Conservation (phyloP, 23 red algal genomes). For the Gracilaria gracilis region DNA sequence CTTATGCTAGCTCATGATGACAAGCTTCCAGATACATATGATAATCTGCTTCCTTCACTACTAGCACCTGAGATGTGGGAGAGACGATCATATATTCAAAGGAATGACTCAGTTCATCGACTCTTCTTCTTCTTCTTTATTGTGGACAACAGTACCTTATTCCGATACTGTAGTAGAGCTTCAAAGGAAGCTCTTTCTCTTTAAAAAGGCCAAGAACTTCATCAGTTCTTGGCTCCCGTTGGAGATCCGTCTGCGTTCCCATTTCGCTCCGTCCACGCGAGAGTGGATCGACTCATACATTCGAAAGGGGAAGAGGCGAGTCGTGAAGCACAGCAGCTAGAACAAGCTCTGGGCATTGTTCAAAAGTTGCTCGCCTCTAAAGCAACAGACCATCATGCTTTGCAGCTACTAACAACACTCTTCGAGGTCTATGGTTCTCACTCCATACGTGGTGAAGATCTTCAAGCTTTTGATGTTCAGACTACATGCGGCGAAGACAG, state of each 20-base stretch:
- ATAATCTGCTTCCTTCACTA: constrained; percentile 65
- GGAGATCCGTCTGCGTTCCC: no score
- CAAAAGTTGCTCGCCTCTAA: constrained; percentile 92
- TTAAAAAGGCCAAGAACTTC: no score
- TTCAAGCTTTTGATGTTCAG: constrained; percentile 87
- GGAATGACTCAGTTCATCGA: constrained; percentile 87
- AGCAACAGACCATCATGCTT: constrained; percentile 89
- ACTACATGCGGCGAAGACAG: constrained; percentile 82
- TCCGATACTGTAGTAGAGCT: no score
- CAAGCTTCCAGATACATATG: constrained; percentile 69
- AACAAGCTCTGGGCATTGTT: constrained; percentile 87
- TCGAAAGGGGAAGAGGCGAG: constrained; percentile 26
- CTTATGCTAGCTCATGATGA: constrained; percentile 60
- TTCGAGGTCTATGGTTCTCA: constrained; percentile 70
- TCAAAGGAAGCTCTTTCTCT: no score
- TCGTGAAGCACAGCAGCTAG: constrained; percentile 76
- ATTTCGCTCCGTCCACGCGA: no score
- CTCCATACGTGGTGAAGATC: constrained; percentile 55
- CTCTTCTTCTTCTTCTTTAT: background rate
- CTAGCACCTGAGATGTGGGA: constrained; percentile 91
- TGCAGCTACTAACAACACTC: constrained; percentile 68
- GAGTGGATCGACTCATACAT: constrained; percentile 71
- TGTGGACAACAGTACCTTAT: no score
- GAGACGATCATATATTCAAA: constrained; percentile 75
- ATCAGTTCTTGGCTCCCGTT: no score